Base-by-base conservation (phyloP, 352 stramenopile genomes). In the Phytophthora tubulina region DNA sequence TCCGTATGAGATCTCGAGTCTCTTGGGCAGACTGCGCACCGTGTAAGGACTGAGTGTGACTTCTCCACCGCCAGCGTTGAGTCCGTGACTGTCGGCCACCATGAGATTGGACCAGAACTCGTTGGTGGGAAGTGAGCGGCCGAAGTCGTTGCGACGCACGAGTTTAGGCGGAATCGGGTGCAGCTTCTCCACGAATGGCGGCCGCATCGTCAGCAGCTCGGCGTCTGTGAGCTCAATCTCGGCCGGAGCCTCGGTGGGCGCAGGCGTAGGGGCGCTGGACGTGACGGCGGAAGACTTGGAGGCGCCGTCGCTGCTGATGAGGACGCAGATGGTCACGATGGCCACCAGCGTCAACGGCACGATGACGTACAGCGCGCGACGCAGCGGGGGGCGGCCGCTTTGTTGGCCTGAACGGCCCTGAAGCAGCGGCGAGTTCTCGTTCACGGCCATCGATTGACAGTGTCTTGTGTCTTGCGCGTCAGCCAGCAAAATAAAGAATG, bases 31-130 rank as follows among this genome's bases (percentile, higher is more conserved):
- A 62, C 79, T 86, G 31, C 86, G 84, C 39, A 97, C 77, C 3
- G 88, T 94, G 71, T 96, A 97, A 15, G 93, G 93, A 44, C 86
- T 91, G 9, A 96, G 72, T 32, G 90, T 96, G 17, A 97, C 78
- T 49, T 93, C 74, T 13, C 85, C 88, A 15, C 79, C 80, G 17
- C 92, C 92, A 33, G 78, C 68, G 61, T 93, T 93, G 15, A 92
- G 71, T 0, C 85, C 88, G 67, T 96, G 88, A 41, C 79, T 69
- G 56, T 96, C 88, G 38, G 72, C 85, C 33, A 97, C 81, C 21
- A 96, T 80, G 41, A 97, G 59, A 51, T 97, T 97, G 1, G 90
- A 93, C 90, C 92, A 98, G 79, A 95, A 98, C 33, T 86, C 86
- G 52, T 97, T 97, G 21, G 93, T 97, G 11, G 93, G 93, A 49